Conservation (phyloP, 2,329 filamentous ascomycete species). For the Ambrosiella xylebori region DNA sequence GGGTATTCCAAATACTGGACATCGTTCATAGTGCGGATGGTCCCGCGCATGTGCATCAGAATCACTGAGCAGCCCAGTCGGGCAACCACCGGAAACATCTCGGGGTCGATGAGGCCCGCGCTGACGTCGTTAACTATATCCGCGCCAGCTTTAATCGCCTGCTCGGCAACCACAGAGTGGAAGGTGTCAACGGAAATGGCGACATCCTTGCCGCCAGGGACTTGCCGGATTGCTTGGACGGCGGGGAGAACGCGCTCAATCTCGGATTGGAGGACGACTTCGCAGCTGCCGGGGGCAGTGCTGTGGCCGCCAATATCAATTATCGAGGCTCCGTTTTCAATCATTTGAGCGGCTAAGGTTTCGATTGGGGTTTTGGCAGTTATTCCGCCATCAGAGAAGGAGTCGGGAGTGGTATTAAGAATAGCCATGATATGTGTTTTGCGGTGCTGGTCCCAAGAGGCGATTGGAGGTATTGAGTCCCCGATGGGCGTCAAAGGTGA, state of each 20-base stretch:
- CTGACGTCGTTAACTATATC: constrained; percentile 94
- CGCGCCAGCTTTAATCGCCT: constrained; percentile 60
- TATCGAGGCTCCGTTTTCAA: constrained; percentile 58
- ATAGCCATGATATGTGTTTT: constrained; percentile 81
- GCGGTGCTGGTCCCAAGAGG: constrained; percentile 38
- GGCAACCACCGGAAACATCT: constrained; percentile 70
- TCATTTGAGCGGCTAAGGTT: constrained; percentile 40
- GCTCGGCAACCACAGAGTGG: constrained; percentile 63
- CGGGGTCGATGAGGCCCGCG: constrained; percentile 57
- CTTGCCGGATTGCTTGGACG: constrained; percentile 50
- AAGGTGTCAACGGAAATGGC: constrained; percentile 87
- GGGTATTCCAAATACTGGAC: constrained; percentile 46
- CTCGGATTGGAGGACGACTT: constrained; percentile 59
- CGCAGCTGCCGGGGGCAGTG: constrained; percentile 57
- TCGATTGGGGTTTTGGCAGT: constrained; percentile 25
- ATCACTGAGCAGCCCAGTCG: constrained; percentile 59
- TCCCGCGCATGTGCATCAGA: constrained; percentile 85
- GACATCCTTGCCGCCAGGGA: constrained; percentile 44
- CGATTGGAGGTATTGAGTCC: constrained; percentile 33
- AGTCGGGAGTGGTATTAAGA: constrained; percentile 86
- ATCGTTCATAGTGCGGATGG: constrained; percentile 39
- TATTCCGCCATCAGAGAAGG: constrained; percentile 78
- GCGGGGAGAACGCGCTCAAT: constrained; percentile 59
- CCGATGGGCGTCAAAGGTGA: constrained; percentile 40
- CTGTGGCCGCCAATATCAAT: constrained; percentile 91